Evolutionary conservation across 83 land plant species (phyloP).

Genomic region (Thuja plicata): DNA sequence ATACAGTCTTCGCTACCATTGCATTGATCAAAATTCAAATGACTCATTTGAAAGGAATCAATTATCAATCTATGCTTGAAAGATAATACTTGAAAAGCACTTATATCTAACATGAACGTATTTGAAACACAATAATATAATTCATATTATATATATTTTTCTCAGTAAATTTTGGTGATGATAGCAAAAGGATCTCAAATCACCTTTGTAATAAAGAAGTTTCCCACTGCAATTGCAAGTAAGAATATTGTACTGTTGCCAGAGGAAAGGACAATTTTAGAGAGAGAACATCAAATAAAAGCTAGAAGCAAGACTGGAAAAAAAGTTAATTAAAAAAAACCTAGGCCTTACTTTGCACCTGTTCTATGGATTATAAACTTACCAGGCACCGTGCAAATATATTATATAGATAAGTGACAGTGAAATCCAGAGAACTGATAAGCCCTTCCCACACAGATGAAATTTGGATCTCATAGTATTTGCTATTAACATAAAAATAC

Average conservation of each 20-base stretch:
- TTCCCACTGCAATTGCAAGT: slow-evolving; percentile 52
- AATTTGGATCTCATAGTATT: slow-evolving; percentile 25
- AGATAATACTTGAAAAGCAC: not conserved
- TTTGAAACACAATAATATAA: not conserved
- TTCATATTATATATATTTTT: not conserved
- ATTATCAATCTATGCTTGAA: not conserved
- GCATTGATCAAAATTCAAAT: not conserved
- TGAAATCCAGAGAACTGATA: slow-evolving; percentile 64
- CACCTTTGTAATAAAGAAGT: slow-evolving; percentile 73
- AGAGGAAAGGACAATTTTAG: not conserved
- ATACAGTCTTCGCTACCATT: not conserved
- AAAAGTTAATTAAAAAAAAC: slow-evolving; percentile 5
- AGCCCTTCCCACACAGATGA: slow-evolving; percentile 46
- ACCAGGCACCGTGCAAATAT: slow-evolving; percentile 85
- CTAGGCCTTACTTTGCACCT: not conserved
- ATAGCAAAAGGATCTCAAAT: not conserved
- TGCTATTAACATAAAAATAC: slow-evolving; percentile 37
- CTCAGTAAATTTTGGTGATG: not conserved
- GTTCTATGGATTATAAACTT: not conserved
- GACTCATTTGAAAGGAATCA: not conserved
- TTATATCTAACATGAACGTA: not conserved
- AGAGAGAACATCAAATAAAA: not conserved
- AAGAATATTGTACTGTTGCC: slow-evolving; percentile 61
- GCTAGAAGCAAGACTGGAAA: not conserved
- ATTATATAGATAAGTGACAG: slow-evolving; percentile 52